Conservation (phyloP, 1,139 yeast species). For the Williopsis jadinii region DNA sequence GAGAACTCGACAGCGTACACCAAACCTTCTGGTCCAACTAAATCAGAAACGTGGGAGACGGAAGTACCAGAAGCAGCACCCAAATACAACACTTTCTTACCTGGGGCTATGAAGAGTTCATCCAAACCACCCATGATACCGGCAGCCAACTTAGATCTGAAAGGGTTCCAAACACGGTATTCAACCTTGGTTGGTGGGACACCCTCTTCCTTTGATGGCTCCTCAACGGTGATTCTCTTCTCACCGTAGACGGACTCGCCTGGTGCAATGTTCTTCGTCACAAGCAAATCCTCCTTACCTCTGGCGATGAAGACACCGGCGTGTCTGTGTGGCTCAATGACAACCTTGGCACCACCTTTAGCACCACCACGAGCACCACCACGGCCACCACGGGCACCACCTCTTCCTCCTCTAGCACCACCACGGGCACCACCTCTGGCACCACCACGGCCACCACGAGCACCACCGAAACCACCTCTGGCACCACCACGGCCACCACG, state of each 20-base stretch:
- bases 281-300: slow-evolving; percentile 97
- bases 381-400: slow-evolving; percentile 77
- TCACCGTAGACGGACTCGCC: slow-evolving; percentile 99
- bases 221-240: slow-evolving; percentile 91
- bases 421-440: slow-evolving; percentile 37
- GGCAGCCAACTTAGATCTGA: slow-evolving; percentile 99
- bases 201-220: slow-evolving; percentile 80
- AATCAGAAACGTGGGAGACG: slow-evolving; percentile 96
- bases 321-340: slow-evolving; percentile 97
- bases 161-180: slow-evolving; percentile 99
- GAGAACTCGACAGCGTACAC: slow-evolving; percentile 99
- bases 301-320: slow-evolving; percentile 98
- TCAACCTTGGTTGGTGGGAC: slow-evolving; percentile 91
- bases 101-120: slow-evolving; percentile 95
- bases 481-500: slow-evolving; percentile 48
- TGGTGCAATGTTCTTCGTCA: slow-evolving; percentile 94
- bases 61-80: slow-evolving; percentile 99
- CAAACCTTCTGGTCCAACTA: slow-evolving; percentile 98
- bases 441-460: slow-evolving; percentile 46
- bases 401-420: slow-evolving; percentile 56
- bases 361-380: slow-evolving; percentile 82
- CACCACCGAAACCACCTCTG: slow-evolving; percentile 54
- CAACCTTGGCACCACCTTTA: slow-evolving; percentile 88
- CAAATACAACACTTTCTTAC: slow-evolving; percentile 91
- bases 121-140: slow-evolving; percentile 99